Percentiles rank a stretch among this genome's conserved stretches.
Conservation (phyloP, 1,284 basidiomycete species). For the Cutaneotrichosporon cutaneum region DNA sequence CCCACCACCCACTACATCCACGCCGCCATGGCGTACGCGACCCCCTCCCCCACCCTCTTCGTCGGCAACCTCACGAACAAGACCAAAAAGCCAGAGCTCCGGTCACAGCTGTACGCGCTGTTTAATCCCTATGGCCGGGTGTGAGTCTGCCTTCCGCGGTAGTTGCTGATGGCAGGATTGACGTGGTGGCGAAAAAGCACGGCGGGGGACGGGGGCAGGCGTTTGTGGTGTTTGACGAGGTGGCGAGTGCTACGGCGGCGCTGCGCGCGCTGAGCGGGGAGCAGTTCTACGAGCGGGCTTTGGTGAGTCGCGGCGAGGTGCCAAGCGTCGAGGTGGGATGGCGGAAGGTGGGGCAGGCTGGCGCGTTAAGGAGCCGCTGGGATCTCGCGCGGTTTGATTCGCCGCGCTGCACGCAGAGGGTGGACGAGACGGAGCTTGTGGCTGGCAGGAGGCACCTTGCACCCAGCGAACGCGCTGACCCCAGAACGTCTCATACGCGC, state of each 20-base stretch:
- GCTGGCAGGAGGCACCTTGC: too few species aligned
- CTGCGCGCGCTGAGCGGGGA: constrained; percentile 87
- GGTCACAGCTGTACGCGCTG: constrained; percentile 77
- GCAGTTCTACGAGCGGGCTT: constrained; percentile 66
- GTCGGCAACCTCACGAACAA: constrained; percentile 93
- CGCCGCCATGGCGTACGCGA: constrained; percentile 51
- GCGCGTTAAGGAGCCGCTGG: background rate
- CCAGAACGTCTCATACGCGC: constrained; percentile 72
- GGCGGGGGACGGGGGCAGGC: constrained; percentile 89
- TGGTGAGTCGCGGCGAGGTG: constrained; percentile 30
- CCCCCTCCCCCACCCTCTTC: constrained; percentile 85
- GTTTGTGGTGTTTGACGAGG: constrained; percentile 91
- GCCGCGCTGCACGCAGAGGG: too few species aligned
- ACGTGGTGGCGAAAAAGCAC: constrained; percentile 85
- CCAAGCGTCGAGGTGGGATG: background rate
- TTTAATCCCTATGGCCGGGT: constrained; percentile 92
- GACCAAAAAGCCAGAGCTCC: constrained; percentile 89
- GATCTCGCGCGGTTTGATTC: too few species aligned
- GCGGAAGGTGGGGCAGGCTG: background rate
- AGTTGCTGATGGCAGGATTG: constrained; percentile 57
- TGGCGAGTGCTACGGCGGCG: constrained; percentile 82
- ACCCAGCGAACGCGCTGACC: too few species aligned
- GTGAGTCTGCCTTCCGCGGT: constrained; percentile 32
- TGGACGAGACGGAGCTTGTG: background rate
- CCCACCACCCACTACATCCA: background rate